Percentiles rank a stretch among this genome's conserved stretches.
These are phyloP conservation scores for Artemisia annua DNA, from an alignment of 129 eudicot genomes.

Conservation along the genomic window DNA sequence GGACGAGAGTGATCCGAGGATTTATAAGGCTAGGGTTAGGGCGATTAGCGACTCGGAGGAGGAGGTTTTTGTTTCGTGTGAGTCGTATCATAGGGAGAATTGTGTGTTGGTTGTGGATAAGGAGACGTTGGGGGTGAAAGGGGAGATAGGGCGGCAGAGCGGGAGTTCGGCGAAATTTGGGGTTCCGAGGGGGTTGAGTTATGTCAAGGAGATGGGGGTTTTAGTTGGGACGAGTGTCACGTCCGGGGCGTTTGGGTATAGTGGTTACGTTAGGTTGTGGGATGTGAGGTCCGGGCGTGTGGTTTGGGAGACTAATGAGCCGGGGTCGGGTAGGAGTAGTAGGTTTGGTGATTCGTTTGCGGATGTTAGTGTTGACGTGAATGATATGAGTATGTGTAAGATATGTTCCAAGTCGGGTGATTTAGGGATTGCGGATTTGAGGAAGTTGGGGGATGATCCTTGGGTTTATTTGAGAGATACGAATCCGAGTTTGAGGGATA, in stretches of 20 bases:
- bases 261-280: constrained; percentile 79
- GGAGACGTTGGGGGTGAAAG: constrained; percentile 38
- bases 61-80: constrained; percentile 53
- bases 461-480: constrained; percentile 86
- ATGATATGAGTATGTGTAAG: constrained; percentile 50
- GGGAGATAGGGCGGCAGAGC: constrained; percentile 67
- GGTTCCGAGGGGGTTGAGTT: constrained; percentile 57
- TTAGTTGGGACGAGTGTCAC: constrained; percentile 54
- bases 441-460: constrained; percentile 77
- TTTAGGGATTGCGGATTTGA: constrained; percentile 74
- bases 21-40: constrained; percentile 68
- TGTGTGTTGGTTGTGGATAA: constrained; percentile 66
- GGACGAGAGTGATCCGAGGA: constrained; percentile 69
- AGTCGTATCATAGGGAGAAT: constrained; percentile 72
- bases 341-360: constrained; percentile 90
- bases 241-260: constrained; percentile 85
- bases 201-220: constrained; percentile 40
- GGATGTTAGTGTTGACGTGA: constrained; percentile 65
- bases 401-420: constrained; percentile 85
- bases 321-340: constrained; percentile 85
- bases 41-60: constrained; percentile 49
- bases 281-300: constrained; percentile 60
- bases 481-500: constrained; percentile 69
- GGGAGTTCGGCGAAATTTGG: constrained; percentile 62
- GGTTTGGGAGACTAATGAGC: constrained; percentile 92